Evolutionary conservation across 345 rosid species (phyloP).

Genomic region (Turritis glabra): DNA sequence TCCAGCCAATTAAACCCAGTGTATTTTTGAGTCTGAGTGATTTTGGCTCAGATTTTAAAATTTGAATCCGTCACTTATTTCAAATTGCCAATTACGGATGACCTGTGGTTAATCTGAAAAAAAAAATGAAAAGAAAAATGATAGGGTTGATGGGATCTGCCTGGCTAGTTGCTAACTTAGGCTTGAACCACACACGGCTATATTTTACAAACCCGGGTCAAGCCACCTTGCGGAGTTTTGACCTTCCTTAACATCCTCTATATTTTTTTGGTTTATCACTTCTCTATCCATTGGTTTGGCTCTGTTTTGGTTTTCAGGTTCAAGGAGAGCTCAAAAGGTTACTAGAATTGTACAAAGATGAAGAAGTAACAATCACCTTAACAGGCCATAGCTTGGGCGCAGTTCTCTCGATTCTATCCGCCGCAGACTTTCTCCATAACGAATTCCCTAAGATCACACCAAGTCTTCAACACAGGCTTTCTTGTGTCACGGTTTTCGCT

Average conservation of each 20-base stretch:
- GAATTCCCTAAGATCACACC: constrained; percentile 33
- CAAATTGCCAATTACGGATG: neutral
- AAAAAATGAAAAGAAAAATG: neutral
- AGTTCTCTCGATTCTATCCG: constrained; percentile 54
- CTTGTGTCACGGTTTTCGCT: constrained; percentile 44
- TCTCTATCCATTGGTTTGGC: neutral
- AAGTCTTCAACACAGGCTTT: constrained; percentile 4
- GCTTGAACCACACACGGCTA: neutral
- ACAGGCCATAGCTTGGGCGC: constrained; percentile 66
- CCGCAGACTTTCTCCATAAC: constrained; percentile 48
- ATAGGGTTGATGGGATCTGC: neutral
- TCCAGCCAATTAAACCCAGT: neutral
- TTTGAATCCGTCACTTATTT: neutral
- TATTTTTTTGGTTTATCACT: neutral
- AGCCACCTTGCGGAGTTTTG: neutral
- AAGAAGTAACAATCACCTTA: constrained; percentile 55
- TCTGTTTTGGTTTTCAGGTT: constrained; percentile 38
- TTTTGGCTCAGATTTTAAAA: neutral
- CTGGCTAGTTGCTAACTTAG: neutral
- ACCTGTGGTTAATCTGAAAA: neutral
- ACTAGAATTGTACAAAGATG: constrained; percentile 46
- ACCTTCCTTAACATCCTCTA: neutral
- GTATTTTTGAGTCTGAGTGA: neutral
- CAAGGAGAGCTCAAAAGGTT: constrained; percentile 45
- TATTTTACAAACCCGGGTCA: neutral